A percentile compares a stretch with the other conserved stretches of the same genome.
Conservation (phyloP, 148 eudicot genomes). For the Dianthus caryophyllus region DNA sequence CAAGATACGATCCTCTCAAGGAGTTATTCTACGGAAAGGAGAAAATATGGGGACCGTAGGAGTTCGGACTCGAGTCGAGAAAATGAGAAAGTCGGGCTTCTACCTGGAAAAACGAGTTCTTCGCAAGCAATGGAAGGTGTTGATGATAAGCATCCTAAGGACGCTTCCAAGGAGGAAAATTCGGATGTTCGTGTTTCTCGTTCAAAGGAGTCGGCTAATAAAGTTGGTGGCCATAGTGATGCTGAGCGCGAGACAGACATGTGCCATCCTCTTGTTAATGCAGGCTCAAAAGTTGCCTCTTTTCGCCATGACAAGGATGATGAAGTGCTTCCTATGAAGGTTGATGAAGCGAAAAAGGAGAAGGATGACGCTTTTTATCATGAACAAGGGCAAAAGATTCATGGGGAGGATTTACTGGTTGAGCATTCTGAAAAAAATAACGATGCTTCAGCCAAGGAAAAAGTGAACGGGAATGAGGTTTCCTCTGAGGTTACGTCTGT, state of each 20-base stretch:
- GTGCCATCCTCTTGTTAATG: background rate
- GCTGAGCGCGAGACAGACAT: slow-evolving; percentile 21
- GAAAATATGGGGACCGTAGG: slow-evolving; percentile 42
- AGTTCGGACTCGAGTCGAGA: slow-evolving; percentile 46
- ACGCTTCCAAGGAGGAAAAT: slow-evolving; percentile 27
- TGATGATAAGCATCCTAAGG: slow-evolving; percentile 14
- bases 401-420: slow-evolving; percentile 23
- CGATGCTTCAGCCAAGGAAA: slow-evolving; percentile 16
- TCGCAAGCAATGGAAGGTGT: slow-evolving; percentile 31
- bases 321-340: slow-evolving; percentile 23
- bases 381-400: no score
- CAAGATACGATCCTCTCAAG: slow-evolving; percentile 27
- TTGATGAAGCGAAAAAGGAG: slow-evolving; percentile 31
- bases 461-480: slow-evolving; percentile 30
- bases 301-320: slow-evolving; percentile 26
- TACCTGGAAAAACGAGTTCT: slow-evolving; percentile 38
- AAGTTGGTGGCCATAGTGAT: slow-evolving; percentile 27
- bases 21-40: slow-evolving; percentile 42
- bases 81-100: slow-evolving; percentile 45
- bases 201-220: slow-evolving; percentile 31
- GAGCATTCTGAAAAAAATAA: slow-evolving; percentile 31
- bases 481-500: no score
- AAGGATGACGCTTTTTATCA: slow-evolving; percentile 13
- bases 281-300: background rate
- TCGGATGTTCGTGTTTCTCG: slow-evolving; percentile 27